Percentiles rank a stretch among this genome's conserved stretches.
These are phyloP conservation scores for Pichia sp. DNA, from an alignment of 1,139 yeast genomes.

Conservation along the genomic window DNA sequence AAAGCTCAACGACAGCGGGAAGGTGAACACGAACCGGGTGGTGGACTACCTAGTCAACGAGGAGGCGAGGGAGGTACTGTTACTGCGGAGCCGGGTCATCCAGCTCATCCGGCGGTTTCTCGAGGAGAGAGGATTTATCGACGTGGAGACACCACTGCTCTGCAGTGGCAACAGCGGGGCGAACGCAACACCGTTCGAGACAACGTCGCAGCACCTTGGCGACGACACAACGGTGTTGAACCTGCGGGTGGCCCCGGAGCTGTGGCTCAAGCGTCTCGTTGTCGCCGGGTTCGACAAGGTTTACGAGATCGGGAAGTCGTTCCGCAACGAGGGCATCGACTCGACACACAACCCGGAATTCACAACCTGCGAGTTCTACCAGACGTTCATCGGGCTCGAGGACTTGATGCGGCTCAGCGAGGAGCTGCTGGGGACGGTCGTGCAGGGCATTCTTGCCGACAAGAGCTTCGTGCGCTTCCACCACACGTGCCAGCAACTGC, in stretches of 20 bases:
- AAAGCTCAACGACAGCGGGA: conserved; percentile 48
- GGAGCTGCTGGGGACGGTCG: conserved; percentile 44
- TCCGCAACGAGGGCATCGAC: conserved; percentile 91
- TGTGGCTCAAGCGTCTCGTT: conserved; percentile 82
- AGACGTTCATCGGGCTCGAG: conserved; percentile 66
- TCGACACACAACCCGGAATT: conserved; percentile 94
- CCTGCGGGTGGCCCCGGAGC: conserved; percentile 87
- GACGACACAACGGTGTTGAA: conserved; percentile 40
- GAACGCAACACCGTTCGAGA: conserved; percentile 75
- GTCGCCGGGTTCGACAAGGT: conserved; percentile 82
- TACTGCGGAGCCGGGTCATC: conserved; percentile 52
- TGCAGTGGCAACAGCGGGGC: conserved; percentile 80
- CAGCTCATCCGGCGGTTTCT: conserved; percentile 57
- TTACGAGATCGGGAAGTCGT: conserved; percentile 80
- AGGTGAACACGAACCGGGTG: conserved; percentile 66
- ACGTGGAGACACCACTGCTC: conserved; percentile 84
- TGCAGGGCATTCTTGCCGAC: conserved; percentile 24
- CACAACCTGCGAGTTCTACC: conserved; percentile 89
- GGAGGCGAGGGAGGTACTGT: conserved; percentile 45
- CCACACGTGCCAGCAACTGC: conserved; percentile 28
- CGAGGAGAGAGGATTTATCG: conserved; percentile 55
- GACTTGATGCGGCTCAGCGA: conserved; percentile 69
- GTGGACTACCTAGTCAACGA: conserved; percentile 67
- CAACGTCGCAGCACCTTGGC: conserved; percentile 46
- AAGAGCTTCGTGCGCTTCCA: conserved; percentile 22